Evolutionary conservation across 805 yeast genomes (phyloP).

Genomic region (Crinitomyces ghanaensis): DNA sequence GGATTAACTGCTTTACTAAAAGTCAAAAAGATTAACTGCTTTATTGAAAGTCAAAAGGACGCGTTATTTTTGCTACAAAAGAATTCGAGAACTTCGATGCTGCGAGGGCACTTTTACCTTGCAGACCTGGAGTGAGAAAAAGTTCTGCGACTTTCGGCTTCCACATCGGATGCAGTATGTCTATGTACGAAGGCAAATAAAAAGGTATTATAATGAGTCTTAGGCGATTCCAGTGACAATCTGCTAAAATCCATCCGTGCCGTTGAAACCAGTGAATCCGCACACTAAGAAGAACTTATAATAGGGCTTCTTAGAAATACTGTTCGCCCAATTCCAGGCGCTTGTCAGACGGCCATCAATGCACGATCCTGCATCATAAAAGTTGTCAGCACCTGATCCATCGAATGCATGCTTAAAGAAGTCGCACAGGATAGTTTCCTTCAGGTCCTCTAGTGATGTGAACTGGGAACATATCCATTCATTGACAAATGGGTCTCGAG

Average conservation of each 20-base stretch:
- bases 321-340: constrained; percentile 76
- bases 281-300: constrained; percentile 49
- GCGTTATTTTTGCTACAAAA: too few species aligned
- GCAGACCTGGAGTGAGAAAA: too few species aligned
- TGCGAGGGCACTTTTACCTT: too few species aligned
- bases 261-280: constrained; percentile 69
- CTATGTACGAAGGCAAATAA: too few species aligned
- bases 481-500: constrained; percentile 36
- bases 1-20: too few species aligned
- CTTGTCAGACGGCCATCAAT: constrained; percentile 73
- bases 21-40: too few species aligned
- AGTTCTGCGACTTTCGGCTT: too few species aligned
- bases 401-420: constrained; percentile 53
- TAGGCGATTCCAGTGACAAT: too few species aligned
- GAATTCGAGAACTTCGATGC: too few species aligned
- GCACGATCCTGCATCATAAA: constrained; percentile 74
- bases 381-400: constrained; percentile 77
- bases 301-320: constrained; percentile 55
- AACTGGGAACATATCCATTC: constrained; percentile 49
- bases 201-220: not conserved
- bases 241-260: constrained; percentile 33
- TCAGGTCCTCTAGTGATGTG: constrained; percentile 42
- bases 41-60: too few species aligned
- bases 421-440: constrained; percentile 35
- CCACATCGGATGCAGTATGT: too few species aligned